phyloP scores from a whole-genome alignment of 2,329 filamentous ascomycete species.

The Cladosporium sp. region DNA sequence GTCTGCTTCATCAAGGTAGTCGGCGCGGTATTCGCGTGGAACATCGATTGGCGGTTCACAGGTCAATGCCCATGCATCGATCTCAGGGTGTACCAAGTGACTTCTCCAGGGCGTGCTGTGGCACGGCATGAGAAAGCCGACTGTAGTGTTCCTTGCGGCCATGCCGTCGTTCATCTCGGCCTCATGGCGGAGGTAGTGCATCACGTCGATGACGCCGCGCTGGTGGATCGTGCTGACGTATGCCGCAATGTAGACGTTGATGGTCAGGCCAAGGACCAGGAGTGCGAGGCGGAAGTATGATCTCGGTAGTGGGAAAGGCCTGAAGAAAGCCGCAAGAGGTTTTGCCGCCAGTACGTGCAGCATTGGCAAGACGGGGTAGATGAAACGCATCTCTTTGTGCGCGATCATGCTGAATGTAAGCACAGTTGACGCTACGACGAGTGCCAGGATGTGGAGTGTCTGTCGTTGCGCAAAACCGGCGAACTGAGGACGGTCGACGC shows the following conservation, averaged over 20 bases:
- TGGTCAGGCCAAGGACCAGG: slow-evolving; percentile 50
- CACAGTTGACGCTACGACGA: slow-evolving; percentile 56
- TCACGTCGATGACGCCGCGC: slow-evolving; percentile 69
- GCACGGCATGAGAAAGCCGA: slow-evolving; percentile 89
- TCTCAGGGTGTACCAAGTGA: slow-evolving; percentile 69
- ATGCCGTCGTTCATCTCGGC: slow-evolving; percentile 52
- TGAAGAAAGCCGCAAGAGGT: slow-evolving; percentile 62
- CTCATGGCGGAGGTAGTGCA: slow-evolving; percentile 69
- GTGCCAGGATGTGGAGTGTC: slow-evolving; percentile 49
- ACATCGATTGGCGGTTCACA: slow-evolving; percentile 84
- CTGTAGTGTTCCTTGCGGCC: slow-evolving; percentile 39
- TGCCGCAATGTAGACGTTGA: slow-evolving; percentile 67
- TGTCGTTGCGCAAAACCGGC: slow-evolving; percentile 15
- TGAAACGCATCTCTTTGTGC: slow-evolving; percentile 96
- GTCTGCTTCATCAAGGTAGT: slow-evolving; percentile 86
- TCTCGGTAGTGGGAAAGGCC: slow-evolving; percentile 29
- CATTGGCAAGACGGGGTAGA: slow-evolving; percentile 86
- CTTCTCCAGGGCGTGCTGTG: slow-evolving; percentile 95
- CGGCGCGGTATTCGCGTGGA: slow-evolving; percentile 55
- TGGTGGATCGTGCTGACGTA: slow-evolving; percentile 78
- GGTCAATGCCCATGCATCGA: slow-evolving; percentile 77
- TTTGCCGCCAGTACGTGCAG: slow-evolving; percentile 76
- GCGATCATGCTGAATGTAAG: slow-evolving; percentile 69
- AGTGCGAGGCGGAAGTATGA: slow-evolving; percentile 46
- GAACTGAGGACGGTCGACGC: slow-evolving; percentile 21